Percentiles rank a stretch among this genome's conserved stretches.
Evolutionary conservation across 352 stramenopile species (phyloP).

Genomic region (Phytophthora quininea): DNA sequence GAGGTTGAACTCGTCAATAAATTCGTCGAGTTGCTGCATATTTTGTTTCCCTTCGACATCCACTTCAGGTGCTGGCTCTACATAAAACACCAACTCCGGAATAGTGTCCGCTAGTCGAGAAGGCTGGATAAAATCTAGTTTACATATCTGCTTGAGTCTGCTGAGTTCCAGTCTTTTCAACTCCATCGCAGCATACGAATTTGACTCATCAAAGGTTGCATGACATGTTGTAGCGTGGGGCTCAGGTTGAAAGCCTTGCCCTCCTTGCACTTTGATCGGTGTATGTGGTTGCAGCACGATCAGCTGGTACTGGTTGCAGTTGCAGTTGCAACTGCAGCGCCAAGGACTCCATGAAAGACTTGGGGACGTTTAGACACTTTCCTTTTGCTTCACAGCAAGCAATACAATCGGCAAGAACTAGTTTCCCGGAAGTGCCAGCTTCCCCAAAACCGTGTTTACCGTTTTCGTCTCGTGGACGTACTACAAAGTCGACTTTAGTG

Average conservation of each 20-base stretch:
- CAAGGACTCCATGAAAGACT: background rate
- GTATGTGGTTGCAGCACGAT: background rate
- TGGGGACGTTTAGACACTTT: slow-evolving; percentile 1
- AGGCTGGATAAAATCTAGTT: slow-evolving; percentile 7
- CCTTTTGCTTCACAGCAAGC: slow-evolving; percentile 10
- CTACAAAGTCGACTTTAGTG: slow-evolving; percentile 30
- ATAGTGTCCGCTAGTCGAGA: slow-evolving; percentile 1
- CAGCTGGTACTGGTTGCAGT: background rate
- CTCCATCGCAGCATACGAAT: slow-evolving; percentile 1
- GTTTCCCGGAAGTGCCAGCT: slow-evolving; percentile 20
- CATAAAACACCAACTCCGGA: slow-evolving; percentile 8
- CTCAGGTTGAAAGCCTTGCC: background rate
- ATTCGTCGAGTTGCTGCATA: slow-evolving; percentile 7
- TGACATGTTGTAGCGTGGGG: slow-evolving; percentile 5
- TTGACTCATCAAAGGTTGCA: slow-evolving; percentile 16
- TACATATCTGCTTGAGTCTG: background rate
- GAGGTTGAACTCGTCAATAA: too few species aligned
- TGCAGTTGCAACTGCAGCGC: background rate
- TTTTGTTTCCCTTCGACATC: background rate
- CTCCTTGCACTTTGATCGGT: background rate
- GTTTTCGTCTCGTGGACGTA: slow-evolving; percentile 22
- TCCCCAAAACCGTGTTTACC: slow-evolving; percentile 12
- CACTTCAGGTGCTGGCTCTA: background rate
- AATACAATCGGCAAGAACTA: slow-evolving; percentile 16
- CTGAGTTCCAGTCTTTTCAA: slow-evolving; percentile 3